Base-by-base conservation (phyloP, 108 stramenopile species). In the Fragilaria radians region DNA sequence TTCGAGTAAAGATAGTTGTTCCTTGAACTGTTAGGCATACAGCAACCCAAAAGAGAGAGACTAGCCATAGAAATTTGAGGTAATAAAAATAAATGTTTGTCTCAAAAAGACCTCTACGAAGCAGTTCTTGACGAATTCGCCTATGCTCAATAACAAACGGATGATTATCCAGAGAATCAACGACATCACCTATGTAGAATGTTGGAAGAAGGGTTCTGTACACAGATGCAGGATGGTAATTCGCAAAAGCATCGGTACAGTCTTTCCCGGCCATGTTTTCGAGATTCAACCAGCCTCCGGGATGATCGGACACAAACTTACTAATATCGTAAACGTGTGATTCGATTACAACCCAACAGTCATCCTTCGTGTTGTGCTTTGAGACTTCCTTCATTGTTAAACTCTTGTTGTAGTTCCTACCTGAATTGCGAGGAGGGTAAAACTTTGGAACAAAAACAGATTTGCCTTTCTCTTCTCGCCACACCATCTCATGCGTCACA, bases 291-390 rank as follows among this genome's bases (percentile, higher is more conserved):
- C 27, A 22, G 9, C 60, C 60, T 21, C 60, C 60, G n/a, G 60
- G 60, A 28, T 61, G 60, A 21, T 31, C 50, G 4, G 60, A 5
- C 14, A 56, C 62, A 79, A 78, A 91, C 25, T 70, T 78, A 25
- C 86, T 74, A 14, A 91, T 65, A 57, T 91, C 84, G 62, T 85
- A 82, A 22, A 83, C 88, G 29, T 81, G 70, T 11, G 54, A 50
- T 24, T 79, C 72, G 33, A 83, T 81, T 1, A 78, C 51, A 49
- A 82, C 48, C 85, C 81, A 83, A 2, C 73, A 68, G 48, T 81
- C 78, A 23, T 28, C 45, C 23, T 32, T 28, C 0, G 32, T 55
- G 32, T 71, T 68, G 66, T 74, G 76, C n/a, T 32, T 50, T 11
- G 79, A 62, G 21, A 81, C 62, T 48, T 78, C 52, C 11, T 48